Conservation (phyloP, 129 eudicot genomes). For the Silybum marianum region DNA sequence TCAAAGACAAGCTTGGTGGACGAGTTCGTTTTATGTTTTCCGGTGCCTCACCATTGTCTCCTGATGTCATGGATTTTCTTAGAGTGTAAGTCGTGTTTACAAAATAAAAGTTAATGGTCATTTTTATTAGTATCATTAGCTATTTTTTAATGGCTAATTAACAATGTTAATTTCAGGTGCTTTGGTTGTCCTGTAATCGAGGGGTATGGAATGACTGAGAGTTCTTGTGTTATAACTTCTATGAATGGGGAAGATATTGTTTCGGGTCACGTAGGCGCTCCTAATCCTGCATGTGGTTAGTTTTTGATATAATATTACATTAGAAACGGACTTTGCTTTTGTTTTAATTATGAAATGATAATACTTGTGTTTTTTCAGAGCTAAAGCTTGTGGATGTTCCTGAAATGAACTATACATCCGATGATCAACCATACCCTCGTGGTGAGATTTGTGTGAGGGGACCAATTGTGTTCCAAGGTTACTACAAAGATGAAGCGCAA, state of each 20-base stretch:
- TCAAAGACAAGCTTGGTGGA: conserved; percentile 82
- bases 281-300: conserved; percentile 81
- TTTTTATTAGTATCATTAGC: not conserved
- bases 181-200: conserved; percentile 69
- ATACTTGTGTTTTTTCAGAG: conserved; percentile 46
- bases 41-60: conserved; percentile 85
- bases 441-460: conserved; percentile 93
- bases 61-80: conserved; percentile 85
- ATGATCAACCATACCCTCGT: conserved; percentile 89
- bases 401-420: conserved; percentile 83
- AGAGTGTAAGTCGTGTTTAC: conserved; percentile 58
- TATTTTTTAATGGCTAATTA: not conserved
- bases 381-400: conserved; percentile 92
- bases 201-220: conserved; percentile 93
- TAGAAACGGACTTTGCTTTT: not conserved
- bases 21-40: conserved; percentile 80
- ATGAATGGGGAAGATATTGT: conserved; percentile 52
- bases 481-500: conserved; percentile 84
- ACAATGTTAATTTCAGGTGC: conserved; percentile 61
- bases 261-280: conserved; percentile 84
- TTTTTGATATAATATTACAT: not conserved
- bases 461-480: conserved; percentile 81
- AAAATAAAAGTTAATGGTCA: not conserved
- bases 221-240: conserved; percentile 60
- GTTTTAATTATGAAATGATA: not conserved